Conservation (phyloP, 1,284 basidiomycete genomes). For the Sporisorium iseilematis-ciliati region DNA sequence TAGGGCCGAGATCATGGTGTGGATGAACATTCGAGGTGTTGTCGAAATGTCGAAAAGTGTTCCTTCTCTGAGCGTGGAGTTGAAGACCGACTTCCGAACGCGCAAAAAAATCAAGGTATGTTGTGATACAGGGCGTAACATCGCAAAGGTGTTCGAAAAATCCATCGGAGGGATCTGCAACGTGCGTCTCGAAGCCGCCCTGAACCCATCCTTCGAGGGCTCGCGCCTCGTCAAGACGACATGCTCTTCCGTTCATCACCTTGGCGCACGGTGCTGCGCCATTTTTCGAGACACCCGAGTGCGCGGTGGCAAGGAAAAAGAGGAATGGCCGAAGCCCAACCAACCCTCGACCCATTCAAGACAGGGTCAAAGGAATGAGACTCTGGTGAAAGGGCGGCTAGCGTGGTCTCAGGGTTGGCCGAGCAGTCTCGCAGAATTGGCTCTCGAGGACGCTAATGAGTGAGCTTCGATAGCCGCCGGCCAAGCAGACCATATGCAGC, state of each 20-base stretch:
- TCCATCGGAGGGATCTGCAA: conserved; percentile 3
- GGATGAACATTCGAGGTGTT: no score
- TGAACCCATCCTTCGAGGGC: background rate
- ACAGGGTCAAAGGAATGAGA: background rate
- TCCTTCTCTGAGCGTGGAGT: conserved; percentile 14
- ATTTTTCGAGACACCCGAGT: conserved; percentile 12
- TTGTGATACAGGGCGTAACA: background rate
- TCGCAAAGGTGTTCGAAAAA: background rate
- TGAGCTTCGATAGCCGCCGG: no score
- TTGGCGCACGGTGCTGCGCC: conserved; percentile 11
- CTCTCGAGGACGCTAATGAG: no score
- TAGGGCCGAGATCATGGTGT: no score
- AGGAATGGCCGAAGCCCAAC: conserved; percentile 1
- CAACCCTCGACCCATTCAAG: conserved; percentile 29
- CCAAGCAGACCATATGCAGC: background rate
- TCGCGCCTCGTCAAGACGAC: background rate
- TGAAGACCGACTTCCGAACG: conserved; percentile 11
- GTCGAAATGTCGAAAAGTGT: background rate
- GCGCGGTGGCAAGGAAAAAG: background rate
- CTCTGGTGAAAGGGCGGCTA: background rate
- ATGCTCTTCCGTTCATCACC: background rate
- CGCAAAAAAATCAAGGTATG: background rate
- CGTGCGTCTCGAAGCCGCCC: conserved; percentile 4
- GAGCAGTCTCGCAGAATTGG: no score
- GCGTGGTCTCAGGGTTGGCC: conserved; percentile 24